These are phyloP conservation scores for Castanospermum australe DNA, from an alignment of 306 rosid species.

Conservation along the genomic window DNA sequence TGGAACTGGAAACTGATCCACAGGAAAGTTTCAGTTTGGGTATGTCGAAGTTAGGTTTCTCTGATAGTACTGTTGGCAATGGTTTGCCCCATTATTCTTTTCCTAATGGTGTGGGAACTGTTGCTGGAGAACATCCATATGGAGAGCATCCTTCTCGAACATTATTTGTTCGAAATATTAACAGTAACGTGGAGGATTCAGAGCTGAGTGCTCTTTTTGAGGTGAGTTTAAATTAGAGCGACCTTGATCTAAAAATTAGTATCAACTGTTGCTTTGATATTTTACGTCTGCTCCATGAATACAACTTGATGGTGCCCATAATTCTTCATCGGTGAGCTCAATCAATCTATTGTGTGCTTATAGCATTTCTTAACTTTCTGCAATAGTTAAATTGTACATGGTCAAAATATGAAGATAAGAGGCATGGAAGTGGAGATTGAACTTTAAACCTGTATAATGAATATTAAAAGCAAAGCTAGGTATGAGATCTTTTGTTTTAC, in stretches of 20 bases:
- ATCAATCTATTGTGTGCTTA: too few relatives aligned
- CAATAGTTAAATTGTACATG: not conserved
- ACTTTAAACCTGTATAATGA: not conserved
- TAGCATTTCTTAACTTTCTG: too few relatives aligned
- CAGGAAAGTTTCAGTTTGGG: conserved; percentile 57
- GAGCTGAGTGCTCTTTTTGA: conserved; percentile 79
- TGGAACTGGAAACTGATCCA: conserved; percentile 78
- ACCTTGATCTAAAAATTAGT: conserved; percentile 12
- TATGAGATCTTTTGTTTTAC: not conserved
- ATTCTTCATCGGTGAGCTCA: not conserved
- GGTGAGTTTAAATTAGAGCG: conserved; percentile 44
- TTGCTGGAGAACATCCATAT: conserved; percentile 95
- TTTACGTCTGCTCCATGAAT: not conserved
- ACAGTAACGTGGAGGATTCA: conserved; percentile 89
- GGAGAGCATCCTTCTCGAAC: conserved; percentile 98
- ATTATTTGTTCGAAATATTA: conserved; percentile 87
- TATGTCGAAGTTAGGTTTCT: conserved; percentile 57
- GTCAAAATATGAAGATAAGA: too few relatives aligned
- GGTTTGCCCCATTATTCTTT: conserved; percentile 54
- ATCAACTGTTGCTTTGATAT: conserved; percentile 10
- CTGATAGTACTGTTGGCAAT: conserved; percentile 55
- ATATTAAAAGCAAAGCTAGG: not conserved
- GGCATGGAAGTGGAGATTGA: too few relatives aligned
- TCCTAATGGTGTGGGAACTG: conserved; percentile 72
- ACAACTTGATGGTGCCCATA: not conserved